phyloP scores from a whole-genome alignment of 306 rosid genomes.

The Cicer yamashitae region DNA sequence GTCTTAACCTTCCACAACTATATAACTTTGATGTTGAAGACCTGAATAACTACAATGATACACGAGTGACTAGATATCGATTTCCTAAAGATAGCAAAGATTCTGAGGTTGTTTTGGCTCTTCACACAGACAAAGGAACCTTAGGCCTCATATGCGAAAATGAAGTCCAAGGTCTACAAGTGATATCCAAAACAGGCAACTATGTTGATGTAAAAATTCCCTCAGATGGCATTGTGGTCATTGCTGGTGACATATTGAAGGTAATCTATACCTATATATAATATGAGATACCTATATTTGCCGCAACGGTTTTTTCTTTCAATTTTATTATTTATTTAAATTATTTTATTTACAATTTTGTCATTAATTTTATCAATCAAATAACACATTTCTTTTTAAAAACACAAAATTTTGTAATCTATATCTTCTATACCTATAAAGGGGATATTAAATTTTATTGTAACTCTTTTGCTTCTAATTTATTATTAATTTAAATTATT shows the following conservation, averaged over 20 bases:
- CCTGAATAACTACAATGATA: conserved; percentile 20
- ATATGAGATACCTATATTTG: too few species aligned
- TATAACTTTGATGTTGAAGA: conserved; percentile 40
- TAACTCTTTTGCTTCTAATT: too few species aligned
- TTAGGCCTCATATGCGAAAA: background rate
- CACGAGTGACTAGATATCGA: conserved; percentile 54
- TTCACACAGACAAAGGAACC: conserved; percentile 42
- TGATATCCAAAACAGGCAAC: background rate
- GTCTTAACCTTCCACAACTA: conserved; percentile 46
- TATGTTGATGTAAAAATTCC: conserved; percentile 37
- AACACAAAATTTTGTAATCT: too few species aligned
- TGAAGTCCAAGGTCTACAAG: background rate
- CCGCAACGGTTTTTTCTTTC: too few species aligned
- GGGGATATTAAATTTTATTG: too few species aligned
- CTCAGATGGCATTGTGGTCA: conserved; percentile 36
- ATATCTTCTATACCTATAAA: too few species aligned
- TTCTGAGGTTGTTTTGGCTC: conserved; percentile 23
- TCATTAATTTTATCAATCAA: too few species aligned
- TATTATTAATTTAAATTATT: too few species aligned
- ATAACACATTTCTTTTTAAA: too few species aligned
- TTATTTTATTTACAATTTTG: too few species aligned
- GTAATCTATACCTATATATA: conserved; percentile 16
- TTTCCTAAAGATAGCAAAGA: conserved; percentile 34
- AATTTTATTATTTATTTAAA: too few species aligned
- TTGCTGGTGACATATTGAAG: conserved; percentile 56